A percentile compares a stretch with the other conserved stretches of the same genome.
Evolutionary conservation across 2,329 filamentous ascomycete species (phyloP).

Genomic region (Fusarium duplospermum): DNA sequence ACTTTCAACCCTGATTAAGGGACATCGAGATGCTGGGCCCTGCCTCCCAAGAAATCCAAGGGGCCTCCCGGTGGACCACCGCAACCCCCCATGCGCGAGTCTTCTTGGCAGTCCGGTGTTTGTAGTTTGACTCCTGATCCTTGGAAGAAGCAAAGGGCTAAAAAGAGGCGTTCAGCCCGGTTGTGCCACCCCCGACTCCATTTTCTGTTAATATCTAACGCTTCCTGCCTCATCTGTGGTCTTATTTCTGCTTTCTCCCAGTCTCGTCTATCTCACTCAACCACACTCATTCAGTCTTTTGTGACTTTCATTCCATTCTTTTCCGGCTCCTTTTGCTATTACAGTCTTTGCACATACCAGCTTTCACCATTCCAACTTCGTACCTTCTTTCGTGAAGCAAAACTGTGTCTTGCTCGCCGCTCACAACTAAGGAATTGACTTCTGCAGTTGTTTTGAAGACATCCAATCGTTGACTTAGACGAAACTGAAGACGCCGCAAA

Average conservation of each 20-base stretch:
- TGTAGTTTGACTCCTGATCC: constrained; percentile 39
- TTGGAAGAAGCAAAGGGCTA: constrained; percentile 32
- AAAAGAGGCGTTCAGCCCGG: constrained; percentile 41
- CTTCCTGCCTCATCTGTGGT: constrained; percentile 37
- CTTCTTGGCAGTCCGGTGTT: constrained; percentile 45
- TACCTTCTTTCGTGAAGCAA: constrained; percentile 46
- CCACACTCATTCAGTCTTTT: constrained; percentile 42
- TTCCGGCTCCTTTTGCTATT: constrained; percentile 41
- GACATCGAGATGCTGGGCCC: constrained; percentile 19
- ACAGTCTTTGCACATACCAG: constrained; percentile 44
- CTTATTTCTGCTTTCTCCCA: constrained; percentile 28
- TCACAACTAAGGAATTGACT: constrained; percentile 48
- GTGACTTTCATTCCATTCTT: constrained; percentile 45
- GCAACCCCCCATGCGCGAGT: constrained; percentile 29
- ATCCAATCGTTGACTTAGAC: constrained; percentile 39
- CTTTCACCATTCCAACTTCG: constrained; percentile 33
- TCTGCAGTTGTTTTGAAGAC: constrained; percentile 43
- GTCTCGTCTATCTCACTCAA: constrained; percentile 38
- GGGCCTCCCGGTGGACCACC: constrained; percentile 39
- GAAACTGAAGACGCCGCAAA: constrained; percentile 36
- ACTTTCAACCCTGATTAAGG: constrained; percentile 29
- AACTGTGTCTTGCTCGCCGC: constrained; percentile 47
- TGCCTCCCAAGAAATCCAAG: constrained; percentile 31
- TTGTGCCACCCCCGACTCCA: constrained; percentile 35
- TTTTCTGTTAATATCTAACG: constrained; percentile 45